Percentiles rank a stretch among this genome's conserved stretches.
Conservation (phyloP, 352 stramenopile genomes). For the Phytopythium aichiense region DNA sequence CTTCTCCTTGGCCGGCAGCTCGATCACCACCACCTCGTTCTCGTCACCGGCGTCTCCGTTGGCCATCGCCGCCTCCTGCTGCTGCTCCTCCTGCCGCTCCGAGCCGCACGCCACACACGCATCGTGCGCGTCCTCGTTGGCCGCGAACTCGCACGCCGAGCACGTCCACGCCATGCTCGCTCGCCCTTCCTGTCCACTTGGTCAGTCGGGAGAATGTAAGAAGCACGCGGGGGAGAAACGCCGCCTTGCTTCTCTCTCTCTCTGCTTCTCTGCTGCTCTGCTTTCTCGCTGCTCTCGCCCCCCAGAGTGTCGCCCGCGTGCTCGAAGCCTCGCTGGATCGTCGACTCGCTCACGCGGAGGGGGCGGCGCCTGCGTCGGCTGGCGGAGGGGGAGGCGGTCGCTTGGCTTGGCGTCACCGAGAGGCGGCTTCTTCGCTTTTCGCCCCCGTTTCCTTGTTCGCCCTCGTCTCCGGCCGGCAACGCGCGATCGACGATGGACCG, state of each 20-base stretch:
- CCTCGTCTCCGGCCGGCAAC: background rate
- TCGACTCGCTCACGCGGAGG: background rate
- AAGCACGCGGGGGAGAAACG: background rate
- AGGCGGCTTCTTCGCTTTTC: constrained; percentile 4
- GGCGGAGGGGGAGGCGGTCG: background rate
- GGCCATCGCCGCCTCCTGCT: constrained; percentile 6
- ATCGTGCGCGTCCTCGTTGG: constrained; percentile 57
- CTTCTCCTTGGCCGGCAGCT: constrained; percentile 81
- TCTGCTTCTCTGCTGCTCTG: background rate
- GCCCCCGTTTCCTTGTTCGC: constrained; percentile 5
- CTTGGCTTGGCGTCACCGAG: background rate
- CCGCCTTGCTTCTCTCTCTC: background rate
- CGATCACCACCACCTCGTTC: constrained; percentile 61
- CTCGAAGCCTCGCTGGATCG: background rate
- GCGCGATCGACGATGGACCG: constrained; percentile 9
- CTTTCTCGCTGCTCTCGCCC: background rate
- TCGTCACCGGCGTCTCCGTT: constrained; percentile 4
- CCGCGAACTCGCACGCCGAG: constrained; percentile 53
- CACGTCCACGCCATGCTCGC: constrained; percentile 56
- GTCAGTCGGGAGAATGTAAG: background rate
- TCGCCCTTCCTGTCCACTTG: background rate
- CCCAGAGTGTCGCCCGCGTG: background rate
- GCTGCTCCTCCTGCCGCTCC: constrained; percentile 29
- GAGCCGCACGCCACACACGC: constrained; percentile 59
- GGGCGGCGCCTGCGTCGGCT: background rate